A percentile compares a stretch with the other conserved stretches of the same genome.
Evolutionary conservation across 768 basidiomycete genomes (phyloP).

Genomic region (Boletus rubroflammeus): DNA sequence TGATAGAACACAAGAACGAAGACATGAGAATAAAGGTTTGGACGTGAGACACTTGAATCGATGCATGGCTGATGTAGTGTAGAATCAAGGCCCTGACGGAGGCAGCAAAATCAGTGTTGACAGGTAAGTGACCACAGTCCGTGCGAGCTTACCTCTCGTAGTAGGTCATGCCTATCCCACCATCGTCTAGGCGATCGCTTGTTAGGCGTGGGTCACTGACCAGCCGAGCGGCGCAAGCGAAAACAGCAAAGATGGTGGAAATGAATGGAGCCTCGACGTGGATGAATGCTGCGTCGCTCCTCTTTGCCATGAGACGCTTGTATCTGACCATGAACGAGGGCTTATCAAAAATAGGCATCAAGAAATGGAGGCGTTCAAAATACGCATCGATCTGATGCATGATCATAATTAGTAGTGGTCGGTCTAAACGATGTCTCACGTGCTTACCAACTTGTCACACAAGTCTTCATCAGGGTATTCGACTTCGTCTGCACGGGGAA

Average conservation of each 20-base stretch:
- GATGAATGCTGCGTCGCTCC: slow-evolving; percentile 47
- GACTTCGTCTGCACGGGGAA: slow-evolving; percentile 81
- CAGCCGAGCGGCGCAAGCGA: slow-evolving; percentile 81
- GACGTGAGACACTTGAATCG: slow-evolving; percentile 81
- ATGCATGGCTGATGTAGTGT: slow-evolving; percentile 88
- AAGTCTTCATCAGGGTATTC: slow-evolving; percentile 83
- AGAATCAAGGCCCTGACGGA: slow-evolving; percentile 72
- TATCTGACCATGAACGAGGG: slow-evolving; percentile 76
- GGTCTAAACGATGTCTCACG: slow-evolving; percentile 12
- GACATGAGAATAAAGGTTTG: slow-evolving; percentile 89
- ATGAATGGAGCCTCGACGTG: slow-evolving; percentile 72
- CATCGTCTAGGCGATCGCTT: slow-evolving; percentile 62
- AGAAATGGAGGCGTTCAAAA: slow-evolving; percentile 82
- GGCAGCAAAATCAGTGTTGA: not conserved
- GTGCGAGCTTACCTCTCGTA: slow-evolving; percentile 68
- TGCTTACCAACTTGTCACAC: slow-evolving; percentile 78
- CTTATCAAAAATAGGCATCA: slow-evolving; percentile 86
- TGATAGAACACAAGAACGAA: slow-evolving; percentile 87
- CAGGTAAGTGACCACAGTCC: not conserved
- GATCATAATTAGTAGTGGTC: slow-evolving; percentile 22
- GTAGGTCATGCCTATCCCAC: slow-evolving; percentile 86
- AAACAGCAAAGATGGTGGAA: slow-evolving; percentile 81
- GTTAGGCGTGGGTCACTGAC: slow-evolving; percentile 69
- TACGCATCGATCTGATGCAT: slow-evolving; percentile 72
- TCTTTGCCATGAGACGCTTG: slow-evolving; percentile 68